These are phyloP conservation scores for Fraxinus floribunda DNA, from an alignment of 305 asterid genomes.

Conservation along the genomic window DNA sequence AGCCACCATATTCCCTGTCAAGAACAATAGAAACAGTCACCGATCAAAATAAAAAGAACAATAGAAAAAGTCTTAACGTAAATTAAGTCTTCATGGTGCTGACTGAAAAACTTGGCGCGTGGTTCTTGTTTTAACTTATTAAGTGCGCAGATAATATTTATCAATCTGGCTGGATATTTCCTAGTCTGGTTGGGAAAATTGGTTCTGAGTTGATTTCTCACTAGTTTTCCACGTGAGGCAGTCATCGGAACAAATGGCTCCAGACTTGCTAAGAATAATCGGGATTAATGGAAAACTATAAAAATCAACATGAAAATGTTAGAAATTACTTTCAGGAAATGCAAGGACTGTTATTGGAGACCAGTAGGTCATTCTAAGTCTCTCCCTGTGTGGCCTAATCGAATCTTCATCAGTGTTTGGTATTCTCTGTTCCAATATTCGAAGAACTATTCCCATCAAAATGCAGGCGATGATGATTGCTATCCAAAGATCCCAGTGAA, in stretches of 20 bases:
- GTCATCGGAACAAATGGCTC: background rate
- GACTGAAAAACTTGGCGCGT: background rate
- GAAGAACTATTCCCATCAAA: slow-evolving; percentile 43
- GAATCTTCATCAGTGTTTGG: slow-evolving; percentile 22
- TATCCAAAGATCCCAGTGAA: slow-evolving; percentile 71
- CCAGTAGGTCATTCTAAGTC: slow-evolving; percentile 33
- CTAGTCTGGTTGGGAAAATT: background rate
- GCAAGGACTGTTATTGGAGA: slow-evolving; percentile 61
- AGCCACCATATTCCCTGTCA: slow-evolving; percentile 50
- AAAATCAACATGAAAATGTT: background rate
- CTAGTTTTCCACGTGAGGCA: background rate
- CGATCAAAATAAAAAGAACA: background rate
- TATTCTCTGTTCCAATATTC: slow-evolving; percentile 39
- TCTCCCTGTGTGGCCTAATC: slow-evolving; percentile 10
- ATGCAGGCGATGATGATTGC: slow-evolving; percentile 40
- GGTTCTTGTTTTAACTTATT: background rate
- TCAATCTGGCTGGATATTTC: background rate
- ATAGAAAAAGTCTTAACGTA: background rate
- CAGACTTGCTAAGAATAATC: background rate
- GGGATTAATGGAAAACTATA: background rate
- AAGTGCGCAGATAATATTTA: background rate
- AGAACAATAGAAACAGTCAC: background rate
- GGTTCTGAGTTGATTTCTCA: background rate
- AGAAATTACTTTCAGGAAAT: slow-evolving; percentile 57
- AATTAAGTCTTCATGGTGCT: background rate